Percentiles rank a stretch among this genome's conserved stretches.
Evolutionary conservation across 192 early-diverging fungal genomes (phyloP).

Genomic region (Backusella mclennaniae): DNA sequence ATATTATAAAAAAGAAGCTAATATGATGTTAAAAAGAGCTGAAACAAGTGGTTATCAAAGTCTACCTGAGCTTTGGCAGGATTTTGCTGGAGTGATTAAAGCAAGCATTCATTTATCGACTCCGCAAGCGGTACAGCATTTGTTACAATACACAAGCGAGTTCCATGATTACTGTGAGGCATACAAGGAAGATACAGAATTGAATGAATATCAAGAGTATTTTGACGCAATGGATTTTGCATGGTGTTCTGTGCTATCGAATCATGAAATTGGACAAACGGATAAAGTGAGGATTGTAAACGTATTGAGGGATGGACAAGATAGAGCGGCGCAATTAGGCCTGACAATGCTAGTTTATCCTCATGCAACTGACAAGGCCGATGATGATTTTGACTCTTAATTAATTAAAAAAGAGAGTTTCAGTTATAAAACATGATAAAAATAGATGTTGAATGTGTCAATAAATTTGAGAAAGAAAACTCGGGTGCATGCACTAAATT

Average conservation of each 20-base stretch:
- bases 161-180: constrained; percentile 19
- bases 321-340: not conserved
- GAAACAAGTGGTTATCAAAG: constrained; percentile 7
- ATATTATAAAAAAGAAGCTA: not conserved
- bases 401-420: not conserved
- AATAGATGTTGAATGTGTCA: not conserved
- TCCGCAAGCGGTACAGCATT: constrained; percentile 2
- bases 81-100: not conserved
- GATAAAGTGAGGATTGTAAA: constrained; percentile 20
- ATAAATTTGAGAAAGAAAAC: not conserved
- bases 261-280: not conserved
- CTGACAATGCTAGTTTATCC: not conserved
- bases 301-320: constrained; percentile 10
- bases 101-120: not conserved
- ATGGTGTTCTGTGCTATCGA: not conserved
- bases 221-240: constrained; percentile 18
- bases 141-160: constrained; percentile 7
- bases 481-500: constrained; percentile 1
- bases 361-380: constrained; percentile 1
- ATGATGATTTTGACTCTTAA: not conserved
- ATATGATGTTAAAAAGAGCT: not conserved
- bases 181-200: constrained; percentile 5
- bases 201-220: constrained; percentile 8
- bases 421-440: not conserved
- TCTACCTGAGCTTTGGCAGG: constrained; percentile 8